Conservation (phyloP, 176 grass and related monocot genomes). For the Microstegium vimineum region DNA sequence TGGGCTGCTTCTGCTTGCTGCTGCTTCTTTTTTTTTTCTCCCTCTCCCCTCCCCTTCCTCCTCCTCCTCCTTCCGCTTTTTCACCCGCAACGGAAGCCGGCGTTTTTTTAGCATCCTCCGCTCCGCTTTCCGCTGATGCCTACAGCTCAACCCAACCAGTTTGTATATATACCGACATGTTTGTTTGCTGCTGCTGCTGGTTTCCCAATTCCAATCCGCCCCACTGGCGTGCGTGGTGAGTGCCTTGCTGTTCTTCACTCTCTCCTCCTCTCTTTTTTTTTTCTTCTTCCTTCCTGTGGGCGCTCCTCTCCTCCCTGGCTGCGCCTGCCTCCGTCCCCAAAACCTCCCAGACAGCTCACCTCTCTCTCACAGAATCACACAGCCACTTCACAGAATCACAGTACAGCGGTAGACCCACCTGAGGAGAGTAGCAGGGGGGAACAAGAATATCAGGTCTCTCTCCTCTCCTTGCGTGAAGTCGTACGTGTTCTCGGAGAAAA, state of each 20-base stretch:
- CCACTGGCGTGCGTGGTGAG: constrained; percentile 11
- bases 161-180: constrained; percentile 25
- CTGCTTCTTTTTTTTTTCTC: too few relatives aligned
- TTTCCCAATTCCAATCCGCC: constrained; percentile 16
- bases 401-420: constrained; percentile 40
- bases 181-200: constrained; percentile 18
- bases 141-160: constrained; percentile 35
- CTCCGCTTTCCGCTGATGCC: constrained; percentile 22
- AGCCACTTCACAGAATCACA: constrained; percentile 21
- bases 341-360: constrained; percentile 25
- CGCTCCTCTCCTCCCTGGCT: background rate
- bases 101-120: constrained; percentile 18
- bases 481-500: too few relatives aligned
- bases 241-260: constrained; percentile 15
- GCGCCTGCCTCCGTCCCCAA: background rate
- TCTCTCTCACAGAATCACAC: background rate
- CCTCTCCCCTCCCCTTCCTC: too few relatives aligned
- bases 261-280: background rate
- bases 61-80: too few relatives aligned
- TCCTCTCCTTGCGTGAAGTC: too few relatives aligned
- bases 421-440: background rate
- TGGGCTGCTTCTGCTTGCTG: too few relatives aligned
- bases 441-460: constrained; percentile 9
- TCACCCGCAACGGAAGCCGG: constrained; percentile 25
- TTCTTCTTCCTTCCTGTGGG: constrained; percentile 40